Evolutionary conservation across 23 red algal species (phyloP).

Genomic region (Gracilariopsis chorda): DNA sequence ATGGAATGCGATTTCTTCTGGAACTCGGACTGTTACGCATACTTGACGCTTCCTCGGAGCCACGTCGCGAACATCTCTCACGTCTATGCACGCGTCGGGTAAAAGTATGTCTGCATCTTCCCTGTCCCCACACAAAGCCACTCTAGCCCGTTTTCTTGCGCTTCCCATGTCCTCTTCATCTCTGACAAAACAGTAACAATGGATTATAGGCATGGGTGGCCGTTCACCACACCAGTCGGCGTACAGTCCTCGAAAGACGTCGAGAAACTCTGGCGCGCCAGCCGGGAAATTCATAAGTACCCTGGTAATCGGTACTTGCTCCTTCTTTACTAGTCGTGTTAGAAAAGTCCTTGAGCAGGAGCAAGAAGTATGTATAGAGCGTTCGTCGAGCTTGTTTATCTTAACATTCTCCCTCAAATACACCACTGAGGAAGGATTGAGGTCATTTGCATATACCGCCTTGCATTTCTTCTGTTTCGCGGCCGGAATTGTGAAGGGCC

Average conservation of each 20-base stretch:
- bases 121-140: constrained; percentile 13
- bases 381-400: constrained; percentile 59
- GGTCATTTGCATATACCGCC: constrained; percentile 83
- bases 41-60: constrained; percentile 85
- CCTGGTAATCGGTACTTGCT: constrained; percentile 47
- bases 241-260: constrained; percentile 79
- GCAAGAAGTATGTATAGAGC: constrained; percentile 41
- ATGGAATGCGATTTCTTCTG: constrained; percentile 39
- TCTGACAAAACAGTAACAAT: constrained; percentile 92
- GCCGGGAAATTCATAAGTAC: constrained; percentile 94
- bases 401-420: constrained; percentile 71
- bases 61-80: constrained; percentile 75
- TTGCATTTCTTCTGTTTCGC: constrained; percentile 30
- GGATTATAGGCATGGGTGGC: constrained; percentile 59
- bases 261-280: constrained; percentile 74
- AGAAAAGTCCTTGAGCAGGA: constrained; percentile 74
- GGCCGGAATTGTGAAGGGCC: constrained; percentile 90
- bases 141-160: constrained; percentile 24
- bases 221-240: background rate
- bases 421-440: constrained; percentile 72
- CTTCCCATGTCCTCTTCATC: constrained; percentile 26
- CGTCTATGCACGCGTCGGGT: constrained; percentile 15
- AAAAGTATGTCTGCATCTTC: background rate
- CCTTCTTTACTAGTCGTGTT: constrained; percentile 10
- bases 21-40: constrained; percentile 78